Conservation (phyloP, 2,329 filamentous ascomycete genomes). For the Zasmidium angulare region DNA sequence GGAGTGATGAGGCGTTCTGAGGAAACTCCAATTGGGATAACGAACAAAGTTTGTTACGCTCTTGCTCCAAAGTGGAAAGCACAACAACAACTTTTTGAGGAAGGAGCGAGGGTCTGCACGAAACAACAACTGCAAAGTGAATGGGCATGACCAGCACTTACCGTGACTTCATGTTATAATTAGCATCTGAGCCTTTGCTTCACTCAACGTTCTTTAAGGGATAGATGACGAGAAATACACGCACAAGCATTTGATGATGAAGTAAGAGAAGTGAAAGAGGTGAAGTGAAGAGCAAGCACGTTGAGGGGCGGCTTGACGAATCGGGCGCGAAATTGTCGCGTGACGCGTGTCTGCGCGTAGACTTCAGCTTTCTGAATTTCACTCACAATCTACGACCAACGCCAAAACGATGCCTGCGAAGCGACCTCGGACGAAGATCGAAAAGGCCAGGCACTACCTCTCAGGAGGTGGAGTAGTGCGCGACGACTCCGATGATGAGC, state of each 20-base stretch:
- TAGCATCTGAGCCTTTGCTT: too few relatives aligned
- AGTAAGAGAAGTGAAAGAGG: background rate
- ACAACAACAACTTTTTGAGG: too few relatives aligned
- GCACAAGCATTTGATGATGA: background rate
- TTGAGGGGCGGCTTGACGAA: background rate
- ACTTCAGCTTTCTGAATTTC: background rate
- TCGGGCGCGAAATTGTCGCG: conserved; percentile 3
- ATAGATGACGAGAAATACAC: too few relatives aligned
- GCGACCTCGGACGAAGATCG: conserved; percentile 42
- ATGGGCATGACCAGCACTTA: too few relatives aligned
- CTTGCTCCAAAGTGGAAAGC: too few relatives aligned
- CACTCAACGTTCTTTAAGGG: too few relatives aligned
- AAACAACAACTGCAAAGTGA: too few relatives aligned
- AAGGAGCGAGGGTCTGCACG: background rate
- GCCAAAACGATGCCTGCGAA: conserved; percentile 39
- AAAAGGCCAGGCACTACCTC: conserved; percentile 52
- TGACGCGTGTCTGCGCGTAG: conserved; percentile 5
- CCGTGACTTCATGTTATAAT: too few relatives aligned
- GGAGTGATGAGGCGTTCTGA: too few relatives aligned
- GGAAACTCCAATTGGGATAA: background rate
- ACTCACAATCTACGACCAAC: background rate
- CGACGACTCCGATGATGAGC: conserved; percentile 87
- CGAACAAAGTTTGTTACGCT: too few relatives aligned
- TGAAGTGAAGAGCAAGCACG: background rate
- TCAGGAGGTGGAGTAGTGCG: conserved; percentile 63